These are phyloP conservation scores for Penicillium fimorum DNA, from an alignment of 495 filamentous ascomycete species.

Conservation along the genomic window DNA sequence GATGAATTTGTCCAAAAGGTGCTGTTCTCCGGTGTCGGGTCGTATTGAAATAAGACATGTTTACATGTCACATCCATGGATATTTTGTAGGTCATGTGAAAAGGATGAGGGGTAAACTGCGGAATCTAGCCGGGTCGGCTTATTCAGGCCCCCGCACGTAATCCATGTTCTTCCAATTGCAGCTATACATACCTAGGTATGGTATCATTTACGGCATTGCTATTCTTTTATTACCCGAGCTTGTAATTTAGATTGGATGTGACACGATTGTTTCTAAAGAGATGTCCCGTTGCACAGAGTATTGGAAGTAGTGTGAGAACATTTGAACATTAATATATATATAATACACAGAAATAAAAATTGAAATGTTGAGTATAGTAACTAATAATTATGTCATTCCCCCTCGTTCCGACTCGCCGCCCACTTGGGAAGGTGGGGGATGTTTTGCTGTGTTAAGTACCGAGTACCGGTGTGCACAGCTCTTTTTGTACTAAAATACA, in stretches of 20 bases:
- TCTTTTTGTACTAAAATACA: neutral
- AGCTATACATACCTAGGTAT: neutral
- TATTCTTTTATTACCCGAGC: slow-evolving; percentile 4
- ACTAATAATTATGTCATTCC: slow-evolving; percentile 30
- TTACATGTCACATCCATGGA: no score
- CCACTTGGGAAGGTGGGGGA: slow-evolving; percentile 37
- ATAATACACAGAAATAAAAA: neutral
- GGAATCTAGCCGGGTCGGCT: slow-evolving; percentile 29
- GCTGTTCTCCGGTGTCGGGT: no score
- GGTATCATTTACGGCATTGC: neutral
- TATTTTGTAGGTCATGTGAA: neutral
- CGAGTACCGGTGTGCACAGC: neutral
- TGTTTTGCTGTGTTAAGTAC: slow-evolving; percentile 18
- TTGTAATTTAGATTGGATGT: neutral
- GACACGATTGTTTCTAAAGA: no score
- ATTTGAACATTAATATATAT: no score
- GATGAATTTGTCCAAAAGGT: slow-evolving; percentile 31
- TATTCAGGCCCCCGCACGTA: slow-evolving; percentile 30
- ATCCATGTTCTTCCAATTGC: neutral
- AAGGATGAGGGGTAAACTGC: slow-evolving; percentile 6
- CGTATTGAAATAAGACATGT: no score
- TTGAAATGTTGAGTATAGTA: neutral
- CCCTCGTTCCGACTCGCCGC: slow-evolving; percentile 22
- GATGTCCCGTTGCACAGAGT: no score
- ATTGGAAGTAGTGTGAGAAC: no score